Base-by-base conservation (phyloP, 148 eudicot genomes). In the Agrostemma githago region DNA sequence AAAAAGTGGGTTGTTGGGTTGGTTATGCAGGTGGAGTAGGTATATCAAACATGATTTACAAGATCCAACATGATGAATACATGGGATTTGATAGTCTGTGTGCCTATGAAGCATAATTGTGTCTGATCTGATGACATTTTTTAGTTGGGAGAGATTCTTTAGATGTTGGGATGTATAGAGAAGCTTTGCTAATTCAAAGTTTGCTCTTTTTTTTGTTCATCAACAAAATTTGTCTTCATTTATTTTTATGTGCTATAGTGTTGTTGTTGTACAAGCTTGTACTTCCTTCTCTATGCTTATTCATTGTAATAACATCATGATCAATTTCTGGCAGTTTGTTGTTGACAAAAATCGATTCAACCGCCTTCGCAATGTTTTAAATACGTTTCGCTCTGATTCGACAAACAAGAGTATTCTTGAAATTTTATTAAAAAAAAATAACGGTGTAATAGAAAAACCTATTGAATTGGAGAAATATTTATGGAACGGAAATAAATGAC, bases 61-160 rank as follows among this genome's bases (percentile, higher is more conserved):
- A 71, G 64, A 81, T 85, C 6, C 60, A 83, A 68, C 66, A 82
- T 6, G 19, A 79, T 4, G 86, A 81, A 63, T 85, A 85, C 84
- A 85, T 85, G 86, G 88, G 88, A 56, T 85, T 85, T 37, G 86
- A 85, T 21, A 71, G 76, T 79, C 60, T 85, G 46, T 85, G 88
- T 12, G 37, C 78, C 12, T 76, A 79, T 19, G 51, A 77, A 3
- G 71, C 66, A 1, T 73, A 83, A 39, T 37, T 10, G 37, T 5
- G 17, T 66, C 62, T 5, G 2, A 9, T 76, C 26, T 37, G 14
- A 48, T 8, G 54, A 48, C 8, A 8, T 48, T 51, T 51, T 48
- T 51, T 51, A 51, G 16, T 51, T 48, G 54, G 53, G 9, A 9
- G 54, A 51, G 56, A 51, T 10, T 12, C 56, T 51, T 51, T 51